Evolutionary conservation across 1,139 yeast genomes (phyloP).

Genomic region (Pichia sp.): DNA sequence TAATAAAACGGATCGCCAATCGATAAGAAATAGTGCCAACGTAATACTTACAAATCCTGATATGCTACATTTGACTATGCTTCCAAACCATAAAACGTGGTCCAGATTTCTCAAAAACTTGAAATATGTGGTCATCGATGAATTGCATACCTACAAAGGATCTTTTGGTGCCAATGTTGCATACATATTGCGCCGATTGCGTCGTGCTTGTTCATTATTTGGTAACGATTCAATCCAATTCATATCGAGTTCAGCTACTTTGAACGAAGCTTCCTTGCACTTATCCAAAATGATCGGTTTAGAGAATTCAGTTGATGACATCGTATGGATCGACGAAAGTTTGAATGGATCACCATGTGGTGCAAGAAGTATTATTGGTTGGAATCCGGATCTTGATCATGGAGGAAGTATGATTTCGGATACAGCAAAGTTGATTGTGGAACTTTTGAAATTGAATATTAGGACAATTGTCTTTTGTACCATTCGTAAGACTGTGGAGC

Average conservation of each 20-base stretch:
- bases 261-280: constrained; percentile 64
- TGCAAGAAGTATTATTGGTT: constrained; percentile 63
- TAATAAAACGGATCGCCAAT: constrained; percentile 46
- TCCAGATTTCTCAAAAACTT: constrained; percentile 57
- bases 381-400: constrained; percentile 75
- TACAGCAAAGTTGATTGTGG: constrained; percentile 67
- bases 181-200: constrained; percentile 70
- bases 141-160: constrained; percentile 84
- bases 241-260: constrained; percentile 91
- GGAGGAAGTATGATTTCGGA: constrained; percentile 72
- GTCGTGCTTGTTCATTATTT: constrained; percentile 52
- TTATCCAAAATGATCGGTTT: constrained; percentile 73
- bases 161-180: constrained; percentile 92
- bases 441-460: constrained; percentile 57
- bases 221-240: constrained; percentile 54
- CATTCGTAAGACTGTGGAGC: constrained; percentile 79
- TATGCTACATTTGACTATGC: constrained; percentile 77
- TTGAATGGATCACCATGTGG: constrained; percentile 88
- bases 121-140: constrained; percentile 79
- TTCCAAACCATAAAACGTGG: constrained; percentile 79
- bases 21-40: constrained; percentile 58
- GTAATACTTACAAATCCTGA: constrained; percentile 94
- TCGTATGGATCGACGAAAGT: constrained; percentile 45
- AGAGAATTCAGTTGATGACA: constrained; percentile 48
- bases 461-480: constrained; percentile 88